Conservation (phyloP, 352 stramenopile species). For the Phytophthora litchii region DNA sequence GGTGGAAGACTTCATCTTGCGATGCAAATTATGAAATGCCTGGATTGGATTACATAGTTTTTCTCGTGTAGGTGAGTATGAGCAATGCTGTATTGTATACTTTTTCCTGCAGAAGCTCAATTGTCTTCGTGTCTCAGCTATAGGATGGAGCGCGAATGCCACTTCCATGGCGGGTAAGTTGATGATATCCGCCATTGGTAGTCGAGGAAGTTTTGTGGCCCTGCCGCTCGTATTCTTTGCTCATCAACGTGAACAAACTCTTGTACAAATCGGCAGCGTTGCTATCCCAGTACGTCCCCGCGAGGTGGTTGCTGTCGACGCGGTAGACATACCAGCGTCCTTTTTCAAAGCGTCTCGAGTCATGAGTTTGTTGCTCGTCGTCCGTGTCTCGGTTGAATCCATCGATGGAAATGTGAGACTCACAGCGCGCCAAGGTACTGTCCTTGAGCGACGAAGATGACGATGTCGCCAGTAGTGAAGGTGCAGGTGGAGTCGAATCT, state of each 20-base stretch:
- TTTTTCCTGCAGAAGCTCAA: too few relatives aligned
- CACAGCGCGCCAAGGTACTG: conserved; percentile 41
- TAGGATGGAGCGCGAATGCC: conserved; percentile 13
- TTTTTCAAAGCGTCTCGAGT: conserved; percentile 45
- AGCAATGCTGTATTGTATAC: too few relatives aligned
- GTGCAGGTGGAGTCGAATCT: conserved; percentile 26
- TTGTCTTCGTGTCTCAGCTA: too few relatives aligned
- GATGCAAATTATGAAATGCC: too few relatives aligned
- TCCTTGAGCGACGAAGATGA: conserved; percentile 45
- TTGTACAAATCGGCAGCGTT: conserved; percentile 67
- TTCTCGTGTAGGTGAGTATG: too few relatives aligned
- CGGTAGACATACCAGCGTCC: conserved; percentile 84
- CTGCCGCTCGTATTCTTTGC: conserved; percentile 60
- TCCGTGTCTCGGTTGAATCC: conserved; percentile 54
- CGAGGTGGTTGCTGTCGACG: conserved; percentile 76
- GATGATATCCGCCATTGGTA: conserved; percentile 15
- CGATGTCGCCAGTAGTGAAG: conserved; percentile 43
- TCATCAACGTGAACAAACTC: conserved; percentile 75
- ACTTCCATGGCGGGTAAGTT: conserved; percentile 17
- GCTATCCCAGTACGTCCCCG: conserved; percentile 71
- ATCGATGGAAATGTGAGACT: conserved; percentile 81
- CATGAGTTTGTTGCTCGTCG: conserved; percentile 31
- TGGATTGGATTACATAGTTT: too few relatives aligned
- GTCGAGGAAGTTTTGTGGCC: not conserved
- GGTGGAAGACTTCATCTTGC: too few relatives aligned